Percentiles rank a stretch among this genome's conserved stretches.
Evolutionary conservation across 805 yeast genomes (phyloP).

Genomic region (Ogataea ramenticola): DNA sequence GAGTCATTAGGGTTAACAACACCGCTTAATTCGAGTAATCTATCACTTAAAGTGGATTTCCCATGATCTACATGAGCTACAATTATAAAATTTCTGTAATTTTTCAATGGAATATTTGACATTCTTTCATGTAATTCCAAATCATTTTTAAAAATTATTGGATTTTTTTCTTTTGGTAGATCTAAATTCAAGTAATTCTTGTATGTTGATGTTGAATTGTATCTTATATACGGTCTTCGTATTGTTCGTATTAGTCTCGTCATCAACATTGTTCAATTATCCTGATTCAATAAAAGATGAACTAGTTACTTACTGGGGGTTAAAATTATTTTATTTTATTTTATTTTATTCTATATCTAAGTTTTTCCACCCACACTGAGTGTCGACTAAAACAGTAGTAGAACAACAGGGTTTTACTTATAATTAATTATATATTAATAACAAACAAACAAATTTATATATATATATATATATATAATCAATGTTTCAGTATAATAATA

Average conservation of each 20-base stretch:
- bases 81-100: slow-evolving; percentile 85
- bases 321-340: too few relatives aligned
- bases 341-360: too few relatives aligned
- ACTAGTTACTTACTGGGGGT: too few relatives aligned
- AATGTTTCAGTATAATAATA: slow-evolving; percentile 56
- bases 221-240: not conserved
- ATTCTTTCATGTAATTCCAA: slow-evolving; percentile 39
- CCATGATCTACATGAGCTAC: slow-evolving; percentile 92
- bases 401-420: too few relatives aligned
- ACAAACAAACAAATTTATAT: too few relatives aligned
- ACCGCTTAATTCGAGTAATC: slow-evolving; percentile 81
- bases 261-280: not conserved
- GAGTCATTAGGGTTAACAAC: slow-evolving; percentile 66
- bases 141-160: slow-evolving; percentile 13
- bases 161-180: slow-evolving; percentile 20
- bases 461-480: too few relatives aligned
- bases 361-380: too few relatives aligned
- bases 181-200: slow-evolving; percentile 20
- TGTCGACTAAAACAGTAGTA: too few relatives aligned
- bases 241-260: not conserved
- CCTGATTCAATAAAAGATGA: too few relatives aligned
- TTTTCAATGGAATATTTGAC: slow-evolving; percentile 69
- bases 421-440: too few relatives aligned
- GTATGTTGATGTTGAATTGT: slow-evolving; percentile 5
- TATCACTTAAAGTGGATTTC: slow-evolving; percentile 82